Evolutionary conservation across 2,329 filamentous ascomycete genomes (phyloP), one percentile per base, ranked within the genome.

Genomic region (Cryphonectria japonica): DNA sequence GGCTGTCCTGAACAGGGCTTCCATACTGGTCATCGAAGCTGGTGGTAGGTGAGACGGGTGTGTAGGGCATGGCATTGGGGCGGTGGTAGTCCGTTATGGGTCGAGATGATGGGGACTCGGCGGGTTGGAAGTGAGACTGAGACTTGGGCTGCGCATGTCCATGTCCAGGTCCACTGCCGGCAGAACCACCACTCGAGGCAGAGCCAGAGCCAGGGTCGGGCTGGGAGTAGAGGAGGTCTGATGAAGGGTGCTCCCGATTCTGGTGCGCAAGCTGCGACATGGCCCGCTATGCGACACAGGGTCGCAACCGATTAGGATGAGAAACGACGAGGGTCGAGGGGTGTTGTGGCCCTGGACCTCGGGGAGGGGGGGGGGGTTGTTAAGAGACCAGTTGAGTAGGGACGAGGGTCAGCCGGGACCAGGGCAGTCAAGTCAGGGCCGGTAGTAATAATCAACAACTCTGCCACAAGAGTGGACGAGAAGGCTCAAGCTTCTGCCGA

Each of bases 251-350:
- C 77, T 84, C 79, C 77, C 81, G 80, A 79, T 79, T 80, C 79
- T 82, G 83, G 80, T 82, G 81, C 79, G 82, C 81, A 82, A 83
- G 83, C 81, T 86, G 85, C 81, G 85, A 85, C 85, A 87, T 86
- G 82, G 81, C 84, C 79, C 79, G 78, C 82, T 80, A 82, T 82
- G 80, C 80, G 76, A 70, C 50, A 61, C 54, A 66, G 74, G 41
- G 46, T 60, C 61, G 37, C 46, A 60, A 43, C 37, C 39, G 26
- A 34, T 62, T 34, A 52, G 60, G 50, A 50, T 19, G 46, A 60
- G 61, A 63, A 39, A 46, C 62, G 59, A 57, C 67, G 70, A 66
- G 50, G 69, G 69, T 50, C 22, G 46, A n/a, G 3, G 64, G 43
- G 65, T 41, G 59, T 61, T 61, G 32, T 39, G 59, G 59, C 59